phyloP scores from a whole-genome alignment of 306 rosid genomes.

The Corylus avellana region DNA sequence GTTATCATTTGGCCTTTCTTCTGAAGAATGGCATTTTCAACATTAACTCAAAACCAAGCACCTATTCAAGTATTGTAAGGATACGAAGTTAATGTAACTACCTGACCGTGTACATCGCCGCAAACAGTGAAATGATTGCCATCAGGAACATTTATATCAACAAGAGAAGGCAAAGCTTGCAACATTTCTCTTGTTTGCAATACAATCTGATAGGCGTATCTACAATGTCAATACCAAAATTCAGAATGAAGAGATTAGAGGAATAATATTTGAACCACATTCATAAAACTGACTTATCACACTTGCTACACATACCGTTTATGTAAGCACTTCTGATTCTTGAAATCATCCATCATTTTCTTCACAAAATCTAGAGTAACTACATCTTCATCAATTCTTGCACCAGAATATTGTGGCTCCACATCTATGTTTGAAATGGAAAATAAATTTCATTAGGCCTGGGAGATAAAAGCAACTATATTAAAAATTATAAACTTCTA shows the following conservation, averaged over 20 bases:
- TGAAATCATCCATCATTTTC: slow-evolving; percentile 96
- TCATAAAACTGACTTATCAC: slow-evolving; percentile 1
- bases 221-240: slow-evolving; percentile 37
- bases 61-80: background rate
- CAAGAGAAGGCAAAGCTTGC: slow-evolving; percentile 87
- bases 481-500: background rate
- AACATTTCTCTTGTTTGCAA: slow-evolving; percentile 78
- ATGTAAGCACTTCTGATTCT: slow-evolving; percentile 84
- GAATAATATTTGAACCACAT: slow-evolving; percentile 20
- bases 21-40: background rate
- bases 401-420: slow-evolving; percentile 90
- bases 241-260: slow-evolving; percentile 20
- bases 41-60: slow-evolving; percentile 12
- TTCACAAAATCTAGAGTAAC: slow-evolving; percentile 89
- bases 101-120: slow-evolving; percentile 99
- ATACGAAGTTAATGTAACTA: slow-evolving; percentile 35
- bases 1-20: background rate
- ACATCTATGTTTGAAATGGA: slow-evolving; percentile 67
- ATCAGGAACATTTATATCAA: slow-evolving; percentile 67
- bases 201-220: slow-evolving; percentile 96
- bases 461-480: slow-evolving; percentile 28
- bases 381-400: slow-evolving; percentile 90
- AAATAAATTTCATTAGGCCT: slow-evolving; percentile 27
- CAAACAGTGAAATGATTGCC: slow-evolving; percentile 93
- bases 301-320: slow-evolving; percentile 64